phyloP scores from a whole-genome alignment of 192 early-diverging fungal genomes.

The Linnemannia schmuckeri region DNA sequence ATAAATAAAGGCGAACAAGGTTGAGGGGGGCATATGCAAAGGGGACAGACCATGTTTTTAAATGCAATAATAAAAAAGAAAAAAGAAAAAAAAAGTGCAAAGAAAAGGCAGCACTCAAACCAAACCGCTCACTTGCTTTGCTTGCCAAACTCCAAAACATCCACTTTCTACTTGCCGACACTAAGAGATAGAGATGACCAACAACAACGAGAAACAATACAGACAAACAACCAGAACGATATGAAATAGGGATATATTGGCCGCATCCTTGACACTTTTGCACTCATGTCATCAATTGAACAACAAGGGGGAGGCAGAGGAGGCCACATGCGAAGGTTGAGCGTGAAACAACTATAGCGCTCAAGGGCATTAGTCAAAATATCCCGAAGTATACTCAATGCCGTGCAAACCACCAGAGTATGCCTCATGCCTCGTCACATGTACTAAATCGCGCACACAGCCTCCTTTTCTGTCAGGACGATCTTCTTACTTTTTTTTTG shows the following conservation, averaged over 20 bases:
- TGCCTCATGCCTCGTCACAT: background rate
- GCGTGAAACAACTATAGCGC: too few species aligned
- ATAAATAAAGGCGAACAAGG: background rate
- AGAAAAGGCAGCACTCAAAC: background rate
- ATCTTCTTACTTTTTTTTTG: background rate
- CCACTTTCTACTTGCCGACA: too few species aligned
- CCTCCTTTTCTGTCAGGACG: background rate
- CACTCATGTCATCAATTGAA: too few species aligned
- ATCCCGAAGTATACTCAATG: too few species aligned
- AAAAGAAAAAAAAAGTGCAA: background rate
- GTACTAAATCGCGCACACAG: background rate
- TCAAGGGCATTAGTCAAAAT: too few species aligned
- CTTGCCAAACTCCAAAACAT: background rate
- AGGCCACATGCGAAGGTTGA: too few species aligned
- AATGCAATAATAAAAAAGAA: constrained; percentile 1
- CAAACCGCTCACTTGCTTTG: background rate
- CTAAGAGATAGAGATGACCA: too few species aligned
- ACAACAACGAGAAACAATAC: too few species aligned
- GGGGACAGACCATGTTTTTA: constrained; percentile 2
- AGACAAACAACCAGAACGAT: too few species aligned
- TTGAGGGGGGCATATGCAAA: constrained; percentile 3
- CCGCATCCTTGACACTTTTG: too few species aligned
- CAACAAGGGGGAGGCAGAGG: too few species aligned
- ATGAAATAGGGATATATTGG: too few species aligned
- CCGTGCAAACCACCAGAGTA: background rate